A percentile compares a stretch with the other conserved stretches of the same genome.
Conservation (phyloP, 1,139 yeast species). For the Nakaseomyces kungkrabaensis region DNA sequence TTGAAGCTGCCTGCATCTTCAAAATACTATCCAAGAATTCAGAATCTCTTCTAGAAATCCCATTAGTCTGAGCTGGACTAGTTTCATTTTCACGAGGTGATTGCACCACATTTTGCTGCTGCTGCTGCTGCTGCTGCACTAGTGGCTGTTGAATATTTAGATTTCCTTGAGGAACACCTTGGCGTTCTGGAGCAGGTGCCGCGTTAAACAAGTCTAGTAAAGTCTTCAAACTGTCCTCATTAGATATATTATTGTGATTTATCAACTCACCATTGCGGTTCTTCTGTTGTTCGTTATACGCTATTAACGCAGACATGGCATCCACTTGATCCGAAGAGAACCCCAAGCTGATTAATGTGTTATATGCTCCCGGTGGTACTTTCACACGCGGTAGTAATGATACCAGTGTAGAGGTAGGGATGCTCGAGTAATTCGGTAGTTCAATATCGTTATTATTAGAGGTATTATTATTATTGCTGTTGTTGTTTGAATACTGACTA, state of each 20-base stretch:
- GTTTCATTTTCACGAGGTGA: not conserved
- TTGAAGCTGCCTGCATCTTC: constrained; percentile 1
- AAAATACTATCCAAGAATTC: constrained; percentile 1
- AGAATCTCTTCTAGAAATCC: not conserved
- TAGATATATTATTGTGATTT: constrained; percentile 1
- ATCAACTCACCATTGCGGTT: not conserved
- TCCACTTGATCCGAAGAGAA: constrained; percentile 59
- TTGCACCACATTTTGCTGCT: not conserved
- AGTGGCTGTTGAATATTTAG: not conserved
- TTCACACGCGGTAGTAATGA: constrained; percentile 46
- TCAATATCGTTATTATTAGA: constrained; percentile 12
- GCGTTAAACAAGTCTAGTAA: not conserved
- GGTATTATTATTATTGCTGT: not conserved
- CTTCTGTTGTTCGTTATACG: constrained; percentile 45
- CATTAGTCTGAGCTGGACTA: not conserved
- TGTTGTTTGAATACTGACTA: not conserved
- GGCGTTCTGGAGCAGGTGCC: not conserved
- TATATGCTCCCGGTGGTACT: constrained; percentile 65
- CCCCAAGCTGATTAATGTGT: constrained; percentile 54
- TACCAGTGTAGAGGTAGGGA: constrained; percentile 26
- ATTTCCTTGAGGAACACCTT: not conserved
- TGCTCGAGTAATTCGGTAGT: constrained; percentile 26
- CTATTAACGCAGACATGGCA: constrained; percentile 59
- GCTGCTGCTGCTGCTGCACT: not conserved
- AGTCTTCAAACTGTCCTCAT: constrained; percentile 2